Evolutionary conservation across 805 yeast species (phyloP), one percentile per base, ranked within the genome.

Genomic region (Lachancea nothofagi): DNA sequence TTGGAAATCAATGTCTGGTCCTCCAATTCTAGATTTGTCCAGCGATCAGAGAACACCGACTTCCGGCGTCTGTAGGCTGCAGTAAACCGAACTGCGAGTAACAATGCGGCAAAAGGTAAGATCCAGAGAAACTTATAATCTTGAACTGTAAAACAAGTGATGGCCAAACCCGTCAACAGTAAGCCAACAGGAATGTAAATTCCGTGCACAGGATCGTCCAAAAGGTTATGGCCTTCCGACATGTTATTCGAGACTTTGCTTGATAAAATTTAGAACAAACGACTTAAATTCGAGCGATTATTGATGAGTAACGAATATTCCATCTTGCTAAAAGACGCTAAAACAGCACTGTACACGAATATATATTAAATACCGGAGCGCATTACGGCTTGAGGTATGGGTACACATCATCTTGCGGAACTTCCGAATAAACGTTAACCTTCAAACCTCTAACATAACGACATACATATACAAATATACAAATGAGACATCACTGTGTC

Each of bases 1-100:
- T 72, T 79, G 9, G 85, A 75, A 42, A 84, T 71, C 38, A 84
- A 66, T 1, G 90, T 84, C 62, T 80, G 83, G 50, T 84, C 93
- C 23, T 76, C 67, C 51, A 84, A 64, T 61, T 83, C 93, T 50
- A 82, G 71, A 12, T 75, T 70, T 35, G 71, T 74, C 79, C 86
- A 84, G 42, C 67, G 69, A 27, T 72, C 70, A 0, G 67, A 44
- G 42, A 70, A 71, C 33, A 82, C 54, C 5, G 80, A 68, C 15
- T 61, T 55, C 43, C 72, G 67, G 40, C 69, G 62, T 10, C 51
- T 30, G 43, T 59, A 65, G 8, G 75, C 74, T 4, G 49, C 38
- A 15, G 57, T 41, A 23, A 65, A 48, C 44, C 74, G 67, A 39
- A 53, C 55, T 8, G 54, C 51, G 8, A 68, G 43, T 49, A 65